These are phyloP conservation scores for Populus nigra DNA, from an alignment of 345 rosid genomes.

Conservation along the genomic window DNA sequence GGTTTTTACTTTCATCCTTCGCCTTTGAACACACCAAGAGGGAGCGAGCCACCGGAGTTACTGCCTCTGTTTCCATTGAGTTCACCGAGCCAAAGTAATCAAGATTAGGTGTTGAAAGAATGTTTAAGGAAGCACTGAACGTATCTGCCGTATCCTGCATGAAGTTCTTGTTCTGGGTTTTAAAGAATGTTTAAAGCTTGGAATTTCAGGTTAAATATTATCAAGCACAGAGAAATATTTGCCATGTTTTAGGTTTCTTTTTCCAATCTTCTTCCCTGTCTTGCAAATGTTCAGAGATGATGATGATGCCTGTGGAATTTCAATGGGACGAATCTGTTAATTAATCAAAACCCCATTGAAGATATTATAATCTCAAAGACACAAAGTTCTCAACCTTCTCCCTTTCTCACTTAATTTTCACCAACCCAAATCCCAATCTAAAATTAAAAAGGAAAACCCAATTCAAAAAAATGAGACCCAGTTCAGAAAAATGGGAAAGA, in stretches of 20 bases:
- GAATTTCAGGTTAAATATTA: too few relatives aligned
- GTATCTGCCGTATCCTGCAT: background rate
- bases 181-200: background rate
- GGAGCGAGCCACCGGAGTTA: conserved; percentile 23
- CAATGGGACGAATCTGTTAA: background rate
- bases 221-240: background rate
- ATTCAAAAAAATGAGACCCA: too few relatives aligned
- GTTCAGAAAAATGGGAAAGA: too few relatives aligned
- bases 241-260: background rate
- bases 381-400: background rate
- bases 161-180: background rate
- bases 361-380: too few relatives aligned
- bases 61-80: conserved; percentile 25
- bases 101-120: conserved; percentile 15
- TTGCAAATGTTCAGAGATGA: background rate
- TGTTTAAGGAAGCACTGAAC: background rate
- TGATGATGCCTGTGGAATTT: background rate
- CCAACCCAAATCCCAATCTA: background rate
- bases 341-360: background rate
- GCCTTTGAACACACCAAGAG: conserved; percentile 25
- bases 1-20: conserved; percentile 27
- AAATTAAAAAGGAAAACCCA: background rate
- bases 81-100: conserved; percentile 16
- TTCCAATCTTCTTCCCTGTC: background rate
- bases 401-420: background rate